phyloP scores from a whole-genome alignment of 2,329 filamentous ascomycete species.

The Penicillium sp. region DNA sequence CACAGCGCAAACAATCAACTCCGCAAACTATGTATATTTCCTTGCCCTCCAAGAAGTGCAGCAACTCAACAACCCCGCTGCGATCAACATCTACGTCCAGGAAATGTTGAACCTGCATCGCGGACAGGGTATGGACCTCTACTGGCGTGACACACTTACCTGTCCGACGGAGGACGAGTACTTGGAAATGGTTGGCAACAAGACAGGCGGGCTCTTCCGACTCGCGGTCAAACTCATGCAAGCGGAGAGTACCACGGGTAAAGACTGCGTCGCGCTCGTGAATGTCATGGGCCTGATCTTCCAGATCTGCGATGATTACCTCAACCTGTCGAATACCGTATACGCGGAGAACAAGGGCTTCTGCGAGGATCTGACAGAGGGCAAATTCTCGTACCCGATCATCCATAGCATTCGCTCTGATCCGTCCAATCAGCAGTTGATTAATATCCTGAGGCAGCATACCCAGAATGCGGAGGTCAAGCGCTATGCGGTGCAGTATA shows the following conservation, averaged over 20 bases:
- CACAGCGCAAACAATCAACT: conserved; percentile 51
- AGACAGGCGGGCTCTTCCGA: conserved; percentile 49
- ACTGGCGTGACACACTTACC: conserved; percentile 47
- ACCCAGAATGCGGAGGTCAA: conserved; percentile 84
- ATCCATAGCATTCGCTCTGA: conserved; percentile 83
- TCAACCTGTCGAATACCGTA: conserved; percentile 68
- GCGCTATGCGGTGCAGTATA: conserved; percentile 82
- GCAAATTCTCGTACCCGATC: conserved; percentile 94
- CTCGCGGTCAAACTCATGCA: conserved; percentile 48
- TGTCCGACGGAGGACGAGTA: conserved; percentile 49
- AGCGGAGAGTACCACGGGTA: conserved; percentile 38
- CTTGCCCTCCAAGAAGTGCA: conserved; percentile 43
- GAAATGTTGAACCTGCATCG: conserved; percentile 48
- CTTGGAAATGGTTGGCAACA: conserved; percentile 49
- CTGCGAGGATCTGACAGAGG: conserved; percentile 92
- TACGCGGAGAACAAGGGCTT: conserved; percentile 89
- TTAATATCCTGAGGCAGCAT: conserved; percentile 91
- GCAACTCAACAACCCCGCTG: conserved; percentile 39
- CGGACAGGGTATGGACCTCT: conserved; percentile 49
- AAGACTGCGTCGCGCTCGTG: conserved; percentile 61
- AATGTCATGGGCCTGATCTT: conserved; percentile 51
- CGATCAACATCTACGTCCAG: conserved; percentile 45
- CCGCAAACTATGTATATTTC: conserved; percentile 50
- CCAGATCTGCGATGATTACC: conserved; percentile 67
- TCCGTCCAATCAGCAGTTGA: conserved; percentile 59